These are phyloP conservation scores for Eragrostis tef DNA, from an alignment of 202 grass and related monocot species.

Conservation along the genomic window DNA sequence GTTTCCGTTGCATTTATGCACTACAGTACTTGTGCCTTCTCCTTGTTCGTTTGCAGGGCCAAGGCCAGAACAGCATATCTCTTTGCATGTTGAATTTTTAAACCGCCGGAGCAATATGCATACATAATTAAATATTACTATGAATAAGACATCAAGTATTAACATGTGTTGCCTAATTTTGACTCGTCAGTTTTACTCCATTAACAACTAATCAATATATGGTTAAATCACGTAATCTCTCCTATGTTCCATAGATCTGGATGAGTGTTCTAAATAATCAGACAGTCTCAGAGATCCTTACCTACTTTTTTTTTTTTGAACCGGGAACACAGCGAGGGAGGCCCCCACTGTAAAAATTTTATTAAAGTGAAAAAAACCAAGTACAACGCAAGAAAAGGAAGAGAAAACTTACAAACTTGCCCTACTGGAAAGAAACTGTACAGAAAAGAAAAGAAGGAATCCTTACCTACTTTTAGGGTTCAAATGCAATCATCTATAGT, in stretches of 20 bases:
- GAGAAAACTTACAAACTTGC: too few species aligned
- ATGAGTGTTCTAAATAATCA: slow-evolving; percentile 15
- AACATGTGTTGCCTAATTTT: slow-evolving; percentile 11
- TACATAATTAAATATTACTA: neutral
- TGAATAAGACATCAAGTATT: too few species aligned
- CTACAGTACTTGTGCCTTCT: neutral
- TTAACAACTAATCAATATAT: neutral
- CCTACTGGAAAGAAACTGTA: too few species aligned
- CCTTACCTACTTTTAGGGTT: slow-evolving; percentile 1
- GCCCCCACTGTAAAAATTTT: too few species aligned
- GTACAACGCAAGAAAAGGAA: too few species aligned
- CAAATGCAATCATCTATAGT: neutral
- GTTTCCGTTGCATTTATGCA: slow-evolving; percentile 10
- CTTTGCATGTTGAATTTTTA: neutral
- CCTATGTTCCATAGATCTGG: neutral
- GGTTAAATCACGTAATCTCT: slow-evolving; percentile 12
- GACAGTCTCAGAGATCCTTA: neutral
- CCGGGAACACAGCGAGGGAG: too few species aligned
- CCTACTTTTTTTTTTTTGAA: too few species aligned
- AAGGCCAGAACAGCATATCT: neutral
- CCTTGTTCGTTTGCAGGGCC: neutral
- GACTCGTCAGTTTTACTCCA: neutral
- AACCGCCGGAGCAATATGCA: neutral
- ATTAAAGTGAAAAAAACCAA: too few species aligned
- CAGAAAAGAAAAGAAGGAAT: too few species aligned